Base-by-base conservation (phyloP, 306 rosid species). In the Vigna nakashimae region DNA sequence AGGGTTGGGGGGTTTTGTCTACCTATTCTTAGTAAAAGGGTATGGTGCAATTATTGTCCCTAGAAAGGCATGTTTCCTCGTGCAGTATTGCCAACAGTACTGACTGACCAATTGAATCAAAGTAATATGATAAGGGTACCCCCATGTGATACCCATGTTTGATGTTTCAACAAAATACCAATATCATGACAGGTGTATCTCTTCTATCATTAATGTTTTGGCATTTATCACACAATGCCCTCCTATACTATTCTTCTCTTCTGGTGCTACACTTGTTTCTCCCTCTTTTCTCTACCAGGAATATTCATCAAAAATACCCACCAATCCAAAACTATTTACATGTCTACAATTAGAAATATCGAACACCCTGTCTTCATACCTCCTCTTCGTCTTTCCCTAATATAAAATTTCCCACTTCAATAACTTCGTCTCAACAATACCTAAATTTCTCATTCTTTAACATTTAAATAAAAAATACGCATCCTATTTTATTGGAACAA, bases 91-190 rank as follows among this genome's bases (percentile, higher is more conserved):
- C 40, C 75, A 73, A 81, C 77, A 77, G 56, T 46, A 55, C 48
- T 81, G n/a, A 38, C 68, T 46, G 73, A 46, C 84, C 89, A 79
- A 80, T 82, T 76, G 80, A 63, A 82, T 82, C 77, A 59, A 71
- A 36, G 1, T 20, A 77, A 53, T 73, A 77, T 77, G 77, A 67
- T 51, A 43, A 32, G 69, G 77, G 38, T 36, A 20, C 58, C 55
- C 82, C 85, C 88, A 82, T 78, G 86, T 82, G 88, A 77, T 52
- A 34, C 72, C 85, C 70, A 81, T 73, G 72, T 59, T 67, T 80
- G 30, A 24, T 68, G 73, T 46, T 68, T 68, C 1, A 71, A 56
- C 63, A 55, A 73, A 59, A 17, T 55, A 51, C 64, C 57, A 56
- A 49, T 65, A 30, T 63, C 79, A 68, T 81, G 74, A 53, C 85